phyloP scores from a whole-genome alignment of 2,329 filamentous ascomycete species.

The Diaporthe citrichinensis region DNA sequence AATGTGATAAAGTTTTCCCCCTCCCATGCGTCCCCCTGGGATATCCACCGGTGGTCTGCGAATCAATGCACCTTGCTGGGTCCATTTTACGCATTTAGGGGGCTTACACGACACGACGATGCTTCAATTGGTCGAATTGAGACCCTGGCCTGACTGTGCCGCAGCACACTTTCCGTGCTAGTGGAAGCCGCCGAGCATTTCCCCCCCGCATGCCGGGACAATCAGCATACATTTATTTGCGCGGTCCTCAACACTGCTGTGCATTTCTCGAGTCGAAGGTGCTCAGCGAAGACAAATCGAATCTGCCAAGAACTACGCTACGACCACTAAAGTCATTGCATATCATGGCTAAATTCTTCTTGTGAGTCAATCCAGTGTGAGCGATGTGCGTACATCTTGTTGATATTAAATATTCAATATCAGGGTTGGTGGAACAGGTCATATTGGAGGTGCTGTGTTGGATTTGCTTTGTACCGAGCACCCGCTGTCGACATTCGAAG shows the following conservation, averaged over 20 bases:
- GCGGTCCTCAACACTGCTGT: not conserved
- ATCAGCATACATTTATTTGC: not conserved
- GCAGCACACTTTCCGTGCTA: constrained; percentile 11
- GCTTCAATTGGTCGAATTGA: constrained; percentile 10
- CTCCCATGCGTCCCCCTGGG: not conserved
- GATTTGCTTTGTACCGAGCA: constrained; percentile 13
- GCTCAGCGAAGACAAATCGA: too few relatives aligned
- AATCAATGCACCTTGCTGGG: not conserved
- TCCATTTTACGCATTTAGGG: not conserved
- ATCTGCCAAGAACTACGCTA: too few relatives aligned
- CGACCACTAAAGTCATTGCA: not conserved
- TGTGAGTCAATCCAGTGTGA: not conserved
- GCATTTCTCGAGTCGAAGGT: not conserved
- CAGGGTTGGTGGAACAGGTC: constrained; percentile 15
- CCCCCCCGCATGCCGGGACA: not conserved
- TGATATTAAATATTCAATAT: not conserved
- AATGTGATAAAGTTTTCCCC: not conserved
- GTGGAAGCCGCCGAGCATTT: constrained; percentile 10
- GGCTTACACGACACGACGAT: not conserved
- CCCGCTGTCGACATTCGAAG: constrained; percentile 23
- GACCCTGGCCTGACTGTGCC: constrained; percentile 8
- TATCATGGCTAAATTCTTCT: not conserved
- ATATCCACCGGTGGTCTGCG: not conserved
- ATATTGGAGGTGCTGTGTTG: constrained; percentile 26
- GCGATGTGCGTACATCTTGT: too few relatives aligned